Evolutionary conservation across 2,329 filamentous ascomycete genomes (phyloP), one percentile per base, ranked within the genome.

Genomic region (Colletotrichum sidae): DNA sequence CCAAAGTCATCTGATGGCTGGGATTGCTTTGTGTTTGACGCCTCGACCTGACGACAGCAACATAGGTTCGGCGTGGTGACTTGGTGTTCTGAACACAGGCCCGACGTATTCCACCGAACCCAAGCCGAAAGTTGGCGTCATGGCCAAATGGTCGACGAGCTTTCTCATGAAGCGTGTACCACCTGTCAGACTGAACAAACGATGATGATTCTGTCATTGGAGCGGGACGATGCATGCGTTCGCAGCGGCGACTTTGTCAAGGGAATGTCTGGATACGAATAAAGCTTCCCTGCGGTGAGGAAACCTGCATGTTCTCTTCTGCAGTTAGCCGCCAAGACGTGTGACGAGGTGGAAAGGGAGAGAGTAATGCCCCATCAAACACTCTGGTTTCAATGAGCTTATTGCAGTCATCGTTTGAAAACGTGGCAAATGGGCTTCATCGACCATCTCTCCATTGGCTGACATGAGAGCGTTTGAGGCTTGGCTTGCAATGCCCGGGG

Each of bases 231-330:
- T 55, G 17, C 51, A 55, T 55, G 37, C 11, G 12, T 47, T 51
- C 39, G 9, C 57, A 41, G 42, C 10, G 33, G 4, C 12, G 38
- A 15, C 37, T 15, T 42, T 62, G 10, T 57, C 41, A 39, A 34
- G 15, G 12, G 15, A 17, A 39, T 39, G 11, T 17, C 10, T 42
- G 12, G 25, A 13, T 38, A 33, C 3, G 15, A 49, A 4, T 8
- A 49, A 12, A 10, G 35, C 42, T 49, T 42, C 54, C 55, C 56
- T 65, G 58, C 62, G 59, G 53, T 62, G 47, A 62, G 58, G 58
- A 38, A 52, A 50, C 52, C n/a, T 55, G 46, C 58, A 49, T 65
- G 35, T 9, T 25, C n/a, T 17, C 15, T 2, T 38, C 17, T 62
- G 58, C 25, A 53, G 41, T n/a, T 38, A 49, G n/a, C 58, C 58